A percentile compares a stretch with the other conserved stretches of the same genome.
Evolutionary conservation across 2,329 filamentous ascomycete genomes (phyloP).

Genomic region (Penicillium sp.): DNA sequence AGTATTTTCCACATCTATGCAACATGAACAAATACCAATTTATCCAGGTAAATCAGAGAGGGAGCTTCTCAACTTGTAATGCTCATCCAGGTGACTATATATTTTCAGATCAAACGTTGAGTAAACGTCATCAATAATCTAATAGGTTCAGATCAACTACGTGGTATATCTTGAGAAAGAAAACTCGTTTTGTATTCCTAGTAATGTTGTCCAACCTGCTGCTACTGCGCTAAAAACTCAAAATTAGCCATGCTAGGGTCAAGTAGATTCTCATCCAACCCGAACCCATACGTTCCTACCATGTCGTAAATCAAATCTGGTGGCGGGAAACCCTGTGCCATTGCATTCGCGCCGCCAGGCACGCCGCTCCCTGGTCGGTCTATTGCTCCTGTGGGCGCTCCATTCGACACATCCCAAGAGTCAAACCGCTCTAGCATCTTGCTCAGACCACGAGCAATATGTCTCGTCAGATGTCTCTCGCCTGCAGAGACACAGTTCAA

Average conservation of each 20-base stretch:
- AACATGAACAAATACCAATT: too few species aligned
- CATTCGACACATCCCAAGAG: slow-evolving; percentile 39
- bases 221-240: slow-evolving; percentile 43
- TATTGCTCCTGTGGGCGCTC: slow-evolving; percentile 13
- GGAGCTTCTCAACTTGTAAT: too few species aligned
- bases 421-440: slow-evolving; percentile 50
- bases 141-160: background rate
- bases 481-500: slow-evolving; percentile 47
- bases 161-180: background rate
- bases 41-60: too few species aligned
- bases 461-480: slow-evolving; percentile 47
- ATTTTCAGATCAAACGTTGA: background rate
- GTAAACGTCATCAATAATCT: background rate
- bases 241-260: slow-evolving; percentile 49
- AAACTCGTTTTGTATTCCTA: background rate
- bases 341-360: slow-evolving; percentile 47
- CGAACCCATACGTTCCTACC: slow-evolving; percentile 51
- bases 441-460: slow-evolving; percentile 47
- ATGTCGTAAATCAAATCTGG: slow-evolving; percentile 49
- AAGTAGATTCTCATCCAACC: slow-evolving; percentile 47
- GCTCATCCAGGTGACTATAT: background rate
- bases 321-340: slow-evolving; percentile 47
- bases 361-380: slow-evolving; percentile 32
- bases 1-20: background rate
- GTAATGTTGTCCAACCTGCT: background rate